phyloP scores from a whole-genome alignment of 1,139 yeast genomes.

The Yamadazyma friedrichii region DNA sequence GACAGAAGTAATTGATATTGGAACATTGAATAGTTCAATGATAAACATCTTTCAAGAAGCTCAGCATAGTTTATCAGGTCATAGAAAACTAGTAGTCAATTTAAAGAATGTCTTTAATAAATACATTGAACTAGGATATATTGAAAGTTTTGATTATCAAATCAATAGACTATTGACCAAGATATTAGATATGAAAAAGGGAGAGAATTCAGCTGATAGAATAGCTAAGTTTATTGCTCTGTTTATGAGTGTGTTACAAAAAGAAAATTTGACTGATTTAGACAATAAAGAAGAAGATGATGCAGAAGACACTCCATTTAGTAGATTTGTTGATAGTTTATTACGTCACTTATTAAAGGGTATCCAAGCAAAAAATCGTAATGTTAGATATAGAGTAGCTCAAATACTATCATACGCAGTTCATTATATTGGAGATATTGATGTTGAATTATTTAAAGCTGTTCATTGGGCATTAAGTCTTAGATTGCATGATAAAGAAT shows the following conservation, averaged over 20 bases:
- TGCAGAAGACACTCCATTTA: slow-evolving; percentile 38
- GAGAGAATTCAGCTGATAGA: slow-evolving; percentile 74
- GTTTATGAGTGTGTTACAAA: slow-evolving; percentile 54
- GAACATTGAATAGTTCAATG: slow-evolving; percentile 33
- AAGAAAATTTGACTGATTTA: slow-evolving; percentile 25
- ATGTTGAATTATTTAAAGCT: slow-evolving; percentile 65
- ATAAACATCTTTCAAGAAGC: slow-evolving; percentile 80
- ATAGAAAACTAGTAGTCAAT: slow-evolving; percentile 67
- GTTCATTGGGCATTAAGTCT: slow-evolving; percentile 60
- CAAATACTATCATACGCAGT: slow-evolving; percentile 76
- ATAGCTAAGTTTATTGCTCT: slow-evolving; percentile 71
- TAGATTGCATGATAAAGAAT: slow-evolving; percentile 76
- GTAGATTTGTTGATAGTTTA: slow-evolving; percentile 57
- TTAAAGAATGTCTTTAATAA: slow-evolving; percentile 58
- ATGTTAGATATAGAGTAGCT: slow-evolving; percentile 77
- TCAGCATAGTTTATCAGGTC: slow-evolving; percentile 71
- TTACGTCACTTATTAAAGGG: slow-evolving; percentile 73
- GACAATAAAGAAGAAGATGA: slow-evolving; percentile 20
- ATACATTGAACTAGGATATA: slow-evolving; percentile 51
- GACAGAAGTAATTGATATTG: slow-evolving; percentile 1
- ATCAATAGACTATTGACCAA: slow-evolving; percentile 64
- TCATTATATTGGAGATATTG: slow-evolving; percentile 73
- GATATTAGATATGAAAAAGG: slow-evolving; percentile 65
- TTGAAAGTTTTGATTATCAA: slow-evolving; percentile 56
- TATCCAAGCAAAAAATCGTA: slow-evolving; percentile 69